Evolutionary conservation across 305 asterid genomes (phyloP), one percentile per base, ranked within the genome.

Genomic region (Rubia tinctorum): DNA sequence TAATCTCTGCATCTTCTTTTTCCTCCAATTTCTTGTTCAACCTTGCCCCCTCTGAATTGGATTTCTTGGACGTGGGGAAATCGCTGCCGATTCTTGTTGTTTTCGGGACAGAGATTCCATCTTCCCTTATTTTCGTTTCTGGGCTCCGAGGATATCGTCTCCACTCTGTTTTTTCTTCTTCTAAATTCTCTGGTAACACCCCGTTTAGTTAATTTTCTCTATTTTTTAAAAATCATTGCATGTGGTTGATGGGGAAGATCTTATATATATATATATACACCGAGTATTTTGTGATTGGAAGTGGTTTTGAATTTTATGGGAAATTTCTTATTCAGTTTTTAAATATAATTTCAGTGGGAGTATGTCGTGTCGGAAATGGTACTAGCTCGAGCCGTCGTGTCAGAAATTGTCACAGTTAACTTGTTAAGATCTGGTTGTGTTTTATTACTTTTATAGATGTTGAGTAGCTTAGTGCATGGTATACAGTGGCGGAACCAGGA

Each of bases 31-130:
- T 14, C 17, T 53, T 15, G 17, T 17, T n/a, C 13, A 6, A 8
- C 6, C 39, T 66, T 17, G 23, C 30, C 69, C 47, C 22, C 49
- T 66, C 10, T 11, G 1, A 17, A 23, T 20, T 40, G 68, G 30
- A 45, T 67, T 40, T 66, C 23, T 22, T 66, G 20, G 72, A 59
- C 10, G 59, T 27, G 3, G 39, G 45, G 56, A 27, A 45, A 45
- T 45, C 59, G 30, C 43, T 53, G 72, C n/a, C 0, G 60, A 0
- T 39, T 66, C 44, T 75, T 66, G 20, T 66, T 27, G 14, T 43
- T 74, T 63, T 67, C 34, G 73, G 60, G 60, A 53, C 22, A 53
- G 22, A 53, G 1, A 53, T 53, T 53, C 23, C 22, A 53, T 53
- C 59, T 53, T 53, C 59, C 59, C 59, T 15, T 53, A 53, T 22